Evolutionary conservation across 2,329 filamentous ascomycete species (phyloP), one percentile per base, ranked within the genome.

Genomic region (Metarhizium brunneum): DNA sequence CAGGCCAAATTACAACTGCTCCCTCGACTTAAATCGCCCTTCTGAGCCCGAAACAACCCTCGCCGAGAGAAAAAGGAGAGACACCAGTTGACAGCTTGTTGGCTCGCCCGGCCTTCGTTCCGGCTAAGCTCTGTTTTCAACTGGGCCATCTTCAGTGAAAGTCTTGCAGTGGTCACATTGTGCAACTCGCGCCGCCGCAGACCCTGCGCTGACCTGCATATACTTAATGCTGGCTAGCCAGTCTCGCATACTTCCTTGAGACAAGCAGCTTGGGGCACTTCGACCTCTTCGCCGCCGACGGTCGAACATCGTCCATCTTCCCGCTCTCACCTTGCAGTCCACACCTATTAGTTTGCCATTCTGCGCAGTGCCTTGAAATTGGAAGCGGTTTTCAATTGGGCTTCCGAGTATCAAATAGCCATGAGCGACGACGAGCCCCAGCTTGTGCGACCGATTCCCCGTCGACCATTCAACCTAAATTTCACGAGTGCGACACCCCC

Each of bases 391-490:
- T 8, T 4, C 25, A 3, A 11, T 8, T n/a, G 10, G 25, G 20
- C 42, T 14, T 30, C 25, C 10, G 25, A 6, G 6, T 5, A 29
- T 14, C 25, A n/a, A 20, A 16, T 35, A 35, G 3, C 6, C 32
- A 20, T 75, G 73, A 63, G 69, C 47, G 68, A 75, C 55, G 71
- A 74, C 57, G 71, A 75, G 47, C 81, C 82, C 56, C 76, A 76
- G 42, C 72, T 90, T 60, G 67, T 87, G 60, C 84, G 85, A 51
- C 90, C 90, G 6, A 80, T 85, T 58, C 87, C 88, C 25, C 83
- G 86, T 57, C 83, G 88, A 48, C 80, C 86, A 16, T 92, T 92
- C 72, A 80, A 85, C 35, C 69, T 86, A 57, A 78, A 77, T 56
- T 72, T 77, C 49, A 70, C 70, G 53, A 73, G 69, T 58, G 71